Percentiles rank a stretch among this genome's conserved stretches.
Evolutionary conservation across 202 grass and related monocot genomes (phyloP).

Genomic region (Saccharum hybrid): DNA sequence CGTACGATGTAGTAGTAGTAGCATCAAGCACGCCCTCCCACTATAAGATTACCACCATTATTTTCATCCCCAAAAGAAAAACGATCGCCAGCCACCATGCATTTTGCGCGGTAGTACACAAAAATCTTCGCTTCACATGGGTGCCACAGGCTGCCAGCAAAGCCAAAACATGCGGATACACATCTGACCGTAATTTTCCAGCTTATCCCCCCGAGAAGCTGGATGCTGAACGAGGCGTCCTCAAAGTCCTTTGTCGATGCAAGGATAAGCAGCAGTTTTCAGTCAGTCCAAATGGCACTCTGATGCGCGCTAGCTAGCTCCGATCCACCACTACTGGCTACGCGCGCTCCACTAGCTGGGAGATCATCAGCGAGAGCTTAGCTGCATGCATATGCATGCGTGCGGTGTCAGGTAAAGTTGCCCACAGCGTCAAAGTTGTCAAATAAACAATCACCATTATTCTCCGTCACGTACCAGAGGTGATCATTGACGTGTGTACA

Average conservation of each 20-base stretch:
- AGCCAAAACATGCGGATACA: not conserved
- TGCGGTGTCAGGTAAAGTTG: conserved; percentile 3
- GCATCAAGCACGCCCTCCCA: not conserved
- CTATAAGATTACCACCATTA: not conserved
- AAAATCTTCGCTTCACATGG: not conserved
- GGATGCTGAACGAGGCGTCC: conserved; percentile 13
- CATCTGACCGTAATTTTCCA: not conserved
- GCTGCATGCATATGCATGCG: conserved; percentile 2
- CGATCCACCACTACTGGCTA: too few relatives aligned
- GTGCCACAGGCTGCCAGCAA: not conserved
- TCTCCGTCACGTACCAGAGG: not conserved
- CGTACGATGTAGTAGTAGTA: not conserved
- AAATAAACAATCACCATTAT: conserved; percentile 27
- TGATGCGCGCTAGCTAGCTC: too few relatives aligned
- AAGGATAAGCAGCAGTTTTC: not conserved
- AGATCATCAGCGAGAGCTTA: conserved; percentile 1
- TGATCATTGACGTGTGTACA: not conserved
- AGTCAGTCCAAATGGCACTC: too few relatives aligned
- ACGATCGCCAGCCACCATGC: too few relatives aligned
- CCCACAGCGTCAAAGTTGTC: conserved; percentile 15
- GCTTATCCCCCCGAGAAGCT: not conserved
- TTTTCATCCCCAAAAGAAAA: too few relatives aligned
- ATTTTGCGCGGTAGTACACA: not conserved
- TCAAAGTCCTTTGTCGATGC: conserved; percentile 11
- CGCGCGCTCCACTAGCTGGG: not conserved